phyloP scores from a whole-genome alignment of 2,329 filamentous ascomycete genomes.

The Cercospora beticola region DNA sequence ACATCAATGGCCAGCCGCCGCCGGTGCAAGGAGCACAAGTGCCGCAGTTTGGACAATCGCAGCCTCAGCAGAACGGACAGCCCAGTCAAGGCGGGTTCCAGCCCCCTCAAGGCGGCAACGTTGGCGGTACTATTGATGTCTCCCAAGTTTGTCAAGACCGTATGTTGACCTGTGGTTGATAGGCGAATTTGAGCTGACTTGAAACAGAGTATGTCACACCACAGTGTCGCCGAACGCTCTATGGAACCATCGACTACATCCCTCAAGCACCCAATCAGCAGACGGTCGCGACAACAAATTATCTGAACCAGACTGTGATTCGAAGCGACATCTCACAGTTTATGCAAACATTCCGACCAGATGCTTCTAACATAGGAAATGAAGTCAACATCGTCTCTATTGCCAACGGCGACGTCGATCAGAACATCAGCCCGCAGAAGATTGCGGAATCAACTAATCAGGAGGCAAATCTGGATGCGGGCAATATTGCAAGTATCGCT shows the following conservation, averaged over 20 bases:
- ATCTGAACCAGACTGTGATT: conserved; percentile 50
- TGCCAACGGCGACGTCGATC: conserved; percentile 54
- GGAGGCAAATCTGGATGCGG: conserved; percentile 65
- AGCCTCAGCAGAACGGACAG: background rate
- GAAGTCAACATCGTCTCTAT: conserved; percentile 60
- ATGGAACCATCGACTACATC: conserved; percentile 56
- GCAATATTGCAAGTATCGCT: conserved; percentile 59
- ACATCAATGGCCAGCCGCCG: background rate
- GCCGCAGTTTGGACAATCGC: background rate
- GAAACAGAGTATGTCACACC: conserved; percentile 52
- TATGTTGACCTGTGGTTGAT: background rate
- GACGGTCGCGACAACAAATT: conserved; percentile 50
- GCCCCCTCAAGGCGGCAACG: background rate
- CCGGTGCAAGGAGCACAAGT: background rate
- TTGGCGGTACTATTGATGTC: background rate
- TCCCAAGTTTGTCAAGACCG: conserved; percentile 2
- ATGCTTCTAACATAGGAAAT: conserved; percentile 43
- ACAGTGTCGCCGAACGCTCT: conserved; percentile 55
- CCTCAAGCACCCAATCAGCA: conserved; percentile 46
- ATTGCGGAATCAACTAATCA: conserved; percentile 30
- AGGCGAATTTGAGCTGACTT: conserved; percentile 46
- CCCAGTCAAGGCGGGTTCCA: background rate
- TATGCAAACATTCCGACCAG: conserved; percentile 55
- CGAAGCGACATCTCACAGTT: conserved; percentile 59
- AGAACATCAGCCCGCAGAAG: conserved; percentile 42